phyloP scores from a whole-genome alignment of 2,329 filamentous ascomycete species.

The Dryadomyces quercivorus region DNA sequence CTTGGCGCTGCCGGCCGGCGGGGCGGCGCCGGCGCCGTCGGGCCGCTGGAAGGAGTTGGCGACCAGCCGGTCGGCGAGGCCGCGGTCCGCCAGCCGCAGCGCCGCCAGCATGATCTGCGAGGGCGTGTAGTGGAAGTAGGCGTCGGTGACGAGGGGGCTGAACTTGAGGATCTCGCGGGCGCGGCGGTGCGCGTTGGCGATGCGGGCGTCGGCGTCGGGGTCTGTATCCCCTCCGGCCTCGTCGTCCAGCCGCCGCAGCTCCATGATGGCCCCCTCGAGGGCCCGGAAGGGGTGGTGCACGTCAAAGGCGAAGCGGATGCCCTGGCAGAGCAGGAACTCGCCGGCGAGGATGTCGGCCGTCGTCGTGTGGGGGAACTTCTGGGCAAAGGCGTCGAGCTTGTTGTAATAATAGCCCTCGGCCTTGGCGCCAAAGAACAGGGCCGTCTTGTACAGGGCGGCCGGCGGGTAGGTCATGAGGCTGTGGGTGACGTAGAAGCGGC shows the following conservation, averaged over 20 bases:
- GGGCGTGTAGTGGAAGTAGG: conserved; percentile 93
- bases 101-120: conserved; percentile 87
- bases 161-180: conserved; percentile 66
- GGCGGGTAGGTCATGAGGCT: conserved; percentile 95
- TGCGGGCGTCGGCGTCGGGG: conserved; percentile 24
- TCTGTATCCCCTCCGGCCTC: conserved; percentile 20
- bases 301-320: conserved; percentile 85
- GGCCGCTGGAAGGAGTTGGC: conserved; percentile 23
- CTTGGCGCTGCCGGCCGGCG: conserved; percentile 1
- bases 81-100: conserved; percentile 60
- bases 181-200: conserved; percentile 54
- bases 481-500: conserved; percentile 91
- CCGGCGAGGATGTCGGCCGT: conserved; percentile 77
- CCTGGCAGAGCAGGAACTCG: conserved; percentile 87
- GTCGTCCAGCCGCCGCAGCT: conserved; percentile 56
- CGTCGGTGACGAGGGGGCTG: conserved; percentile 77
- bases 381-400: conserved; percentile 40
- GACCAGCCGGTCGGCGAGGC: conserved; percentile 40
- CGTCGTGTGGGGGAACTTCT: conserved; percentile 57
- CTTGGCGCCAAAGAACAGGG: conserved; percentile 87
- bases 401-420: conserved; percentile 70
- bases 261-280: conserved; percentile 75
- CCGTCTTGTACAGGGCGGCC: conserved; percentile 76
- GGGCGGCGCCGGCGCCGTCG: conserved; percentile 11
- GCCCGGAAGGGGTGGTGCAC: conserved; percentile 83